phyloP scores from a whole-genome alignment of 345 rosid genomes.

The Erysimum cheiranthoides region DNA sequence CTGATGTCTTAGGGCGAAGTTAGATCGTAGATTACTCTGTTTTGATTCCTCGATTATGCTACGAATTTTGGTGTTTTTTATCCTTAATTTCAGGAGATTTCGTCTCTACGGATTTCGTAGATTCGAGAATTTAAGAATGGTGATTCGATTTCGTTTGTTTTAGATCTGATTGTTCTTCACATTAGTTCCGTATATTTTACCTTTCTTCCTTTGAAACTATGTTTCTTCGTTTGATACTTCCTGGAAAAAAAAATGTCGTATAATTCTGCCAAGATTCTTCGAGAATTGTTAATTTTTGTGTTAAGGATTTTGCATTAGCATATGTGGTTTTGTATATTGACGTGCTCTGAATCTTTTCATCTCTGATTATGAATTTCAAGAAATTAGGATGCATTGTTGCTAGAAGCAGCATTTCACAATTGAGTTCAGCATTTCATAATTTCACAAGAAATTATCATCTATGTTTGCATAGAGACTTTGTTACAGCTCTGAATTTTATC shows the following conservation, averaged over 20 bases:
- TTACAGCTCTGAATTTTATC: too few relatives aligned
- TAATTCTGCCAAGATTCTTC: neutral
- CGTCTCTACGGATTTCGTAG: neutral
- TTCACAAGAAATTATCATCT: too few relatives aligned
- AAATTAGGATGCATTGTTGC: neutral
- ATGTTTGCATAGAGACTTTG: too few relatives aligned
- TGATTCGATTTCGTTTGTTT: slow-evolving; percentile 11
- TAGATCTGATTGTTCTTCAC: slow-evolving; percentile 35
- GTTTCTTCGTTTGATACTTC: neutral
- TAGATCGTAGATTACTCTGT: slow-evolving; percentile 24
- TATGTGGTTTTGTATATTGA: neutral
- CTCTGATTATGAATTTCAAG: neutral
- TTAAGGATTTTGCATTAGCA: neutral
- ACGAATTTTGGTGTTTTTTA: neutral
- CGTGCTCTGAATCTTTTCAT: slow-evolving; percentile 3
- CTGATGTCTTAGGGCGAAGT: neutral
- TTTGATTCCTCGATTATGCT: slow-evolving; percentile 14
- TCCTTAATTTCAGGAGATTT: neutral
- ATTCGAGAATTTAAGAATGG: slow-evolving; percentile 1
- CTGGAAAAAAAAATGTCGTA: neutral
- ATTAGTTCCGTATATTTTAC: neutral
- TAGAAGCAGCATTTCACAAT: neutral
- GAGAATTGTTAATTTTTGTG: neutral
- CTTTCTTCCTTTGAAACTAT: neutral
- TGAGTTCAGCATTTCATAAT: too few relatives aligned